Evolutionary conservation across 2,329 filamentous ascomycete genomes (phyloP).

Genomic region (Trichoderma oligosporum): DNA sequence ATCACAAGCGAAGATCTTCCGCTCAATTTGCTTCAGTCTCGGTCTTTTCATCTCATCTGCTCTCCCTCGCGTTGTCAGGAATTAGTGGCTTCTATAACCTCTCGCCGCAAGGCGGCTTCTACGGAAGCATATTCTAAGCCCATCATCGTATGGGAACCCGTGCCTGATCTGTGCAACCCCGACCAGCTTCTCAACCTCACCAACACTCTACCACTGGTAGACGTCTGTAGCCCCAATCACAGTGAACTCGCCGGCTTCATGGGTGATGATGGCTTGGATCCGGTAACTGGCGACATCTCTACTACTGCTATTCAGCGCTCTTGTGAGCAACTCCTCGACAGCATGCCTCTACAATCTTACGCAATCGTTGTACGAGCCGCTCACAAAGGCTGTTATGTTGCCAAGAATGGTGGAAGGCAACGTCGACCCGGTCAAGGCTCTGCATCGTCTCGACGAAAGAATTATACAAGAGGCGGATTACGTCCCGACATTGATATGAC

Average conservation of each 20-base stretch:
- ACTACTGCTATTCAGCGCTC: conserved; percentile 52
- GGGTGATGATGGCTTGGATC: conserved; percentile 55
- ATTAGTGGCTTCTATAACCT: conserved; percentile 67
- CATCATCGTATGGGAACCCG: conserved; percentile 90
- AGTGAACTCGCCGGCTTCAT: conserved; percentile 85
- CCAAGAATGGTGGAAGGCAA: conserved; percentile 53
- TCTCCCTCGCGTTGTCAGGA: conserved; percentile 72
- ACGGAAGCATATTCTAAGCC: conserved; percentile 50
- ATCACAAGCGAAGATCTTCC: conserved; percentile 70
- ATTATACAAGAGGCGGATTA: conserved; percentile 48
- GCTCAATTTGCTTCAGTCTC: conserved; percentile 62
- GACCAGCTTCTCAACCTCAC: conserved; percentile 62
- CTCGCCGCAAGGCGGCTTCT: conserved; percentile 46
- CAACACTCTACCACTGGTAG: conserved; percentile 58
- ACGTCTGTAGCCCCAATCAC: conserved; percentile 76
- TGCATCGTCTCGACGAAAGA: conserved; percentile 37
- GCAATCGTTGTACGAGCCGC: conserved; percentile 68
- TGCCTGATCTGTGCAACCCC: conserved; percentile 80
- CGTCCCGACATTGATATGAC: conserved; percentile 61
- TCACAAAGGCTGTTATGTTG: conserved; percentile 66
- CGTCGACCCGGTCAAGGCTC: conserved; percentile 32
- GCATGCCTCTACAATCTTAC: conserved; percentile 62
- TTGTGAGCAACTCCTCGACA: conserved; percentile 60
- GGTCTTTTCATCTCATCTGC: conserved; percentile 85
- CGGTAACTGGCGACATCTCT: conserved; percentile 52